A percentile compares a stretch with the other conserved stretches of the same genome.
Conservation (phyloP, 75 land plant genomes). For the Chamaecyparis obtusa region DNA sequence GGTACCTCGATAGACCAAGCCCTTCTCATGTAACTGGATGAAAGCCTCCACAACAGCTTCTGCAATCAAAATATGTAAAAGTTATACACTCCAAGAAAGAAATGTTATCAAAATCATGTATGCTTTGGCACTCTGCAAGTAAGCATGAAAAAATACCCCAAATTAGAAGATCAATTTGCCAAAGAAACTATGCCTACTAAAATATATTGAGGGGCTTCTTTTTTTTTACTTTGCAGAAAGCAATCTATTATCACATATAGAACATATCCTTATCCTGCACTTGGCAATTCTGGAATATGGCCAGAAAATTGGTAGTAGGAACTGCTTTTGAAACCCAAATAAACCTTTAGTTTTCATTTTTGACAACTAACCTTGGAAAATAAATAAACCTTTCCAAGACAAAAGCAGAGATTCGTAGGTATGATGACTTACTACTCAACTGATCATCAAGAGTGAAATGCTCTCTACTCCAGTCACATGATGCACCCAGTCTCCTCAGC, state of each 20-base stretch:
- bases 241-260: neutral
- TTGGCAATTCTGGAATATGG: neutral
- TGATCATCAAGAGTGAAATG: slow-evolving; percentile 94
- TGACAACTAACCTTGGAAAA: neutral
- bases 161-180: neutral
- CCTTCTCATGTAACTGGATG: slow-evolving; percentile 85
- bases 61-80: slow-evolving; percentile 30
- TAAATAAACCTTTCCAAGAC: neutral
- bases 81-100: neutral
- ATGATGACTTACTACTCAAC: slow-evolving; percentile 76
- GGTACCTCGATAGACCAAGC: slow-evolving; percentile 88
- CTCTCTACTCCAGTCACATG: slow-evolving; percentile 97
- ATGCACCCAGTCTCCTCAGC: slow-evolving; percentile 93
- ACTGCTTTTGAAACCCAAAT: neutral
- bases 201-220: neutral
- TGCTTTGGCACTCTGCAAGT: neutral
- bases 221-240: no score
- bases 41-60: slow-evolving; percentile 94
- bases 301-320: neutral
- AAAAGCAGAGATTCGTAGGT: neutral
- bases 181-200: neutral
- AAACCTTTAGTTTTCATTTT: neutral
- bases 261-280: neutral
- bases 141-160: neutral
- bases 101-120: neutral